Evolutionary conservation across 192 early-diverging fungal genomes (phyloP).

Genomic region (Coemansia sp.): DNA sequence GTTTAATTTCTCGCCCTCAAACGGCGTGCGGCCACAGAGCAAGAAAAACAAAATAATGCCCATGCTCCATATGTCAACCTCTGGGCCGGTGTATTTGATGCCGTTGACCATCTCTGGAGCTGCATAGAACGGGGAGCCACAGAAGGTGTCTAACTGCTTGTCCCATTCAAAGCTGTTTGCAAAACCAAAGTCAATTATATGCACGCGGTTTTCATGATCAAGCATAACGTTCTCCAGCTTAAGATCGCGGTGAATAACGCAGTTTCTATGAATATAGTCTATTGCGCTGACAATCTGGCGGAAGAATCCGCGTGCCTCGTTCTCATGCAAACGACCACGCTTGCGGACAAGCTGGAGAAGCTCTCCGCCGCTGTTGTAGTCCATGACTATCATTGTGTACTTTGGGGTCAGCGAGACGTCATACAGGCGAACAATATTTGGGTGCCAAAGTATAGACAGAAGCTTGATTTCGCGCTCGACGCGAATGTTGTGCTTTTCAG

Average conservation of each 20-base stretch:
- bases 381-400: conserved; percentile 84
- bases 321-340: conserved; percentile 76
- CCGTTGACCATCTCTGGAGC: conserved; percentile 86
- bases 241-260: conserved; percentile 74
- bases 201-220: conserved; percentile 66
- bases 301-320: conserved; percentile 84
- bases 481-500: conserved; percentile 71
- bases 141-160: conserved; percentile 54
- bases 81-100: conserved; percentile 79
- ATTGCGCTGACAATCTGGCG: conserved; percentile 82
- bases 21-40: conserved; percentile 82
- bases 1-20: conserved; percentile 83
- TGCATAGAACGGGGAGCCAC: conserved; percentile 78
- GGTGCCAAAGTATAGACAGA: conserved; percentile 85
- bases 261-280: conserved; percentile 66
- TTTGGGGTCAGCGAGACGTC: conserved; percentile 81
- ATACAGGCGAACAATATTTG: conserved; percentile 85
- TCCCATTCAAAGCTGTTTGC: conserved; percentile 67
- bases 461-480: conserved; percentile 78
- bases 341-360: conserved; percentile 85
- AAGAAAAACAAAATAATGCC: conserved; percentile 85
- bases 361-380: conserved; percentile 83
- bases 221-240: conserved; percentile 91
- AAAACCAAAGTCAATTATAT: conserved; percentile 91
- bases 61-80: conserved; percentile 89